These are phyloP conservation scores for Canariomyces notabilis DNA, from an alignment of 2,329 filamentous ascomycete genomes.

Conservation along the genomic window DNA sequence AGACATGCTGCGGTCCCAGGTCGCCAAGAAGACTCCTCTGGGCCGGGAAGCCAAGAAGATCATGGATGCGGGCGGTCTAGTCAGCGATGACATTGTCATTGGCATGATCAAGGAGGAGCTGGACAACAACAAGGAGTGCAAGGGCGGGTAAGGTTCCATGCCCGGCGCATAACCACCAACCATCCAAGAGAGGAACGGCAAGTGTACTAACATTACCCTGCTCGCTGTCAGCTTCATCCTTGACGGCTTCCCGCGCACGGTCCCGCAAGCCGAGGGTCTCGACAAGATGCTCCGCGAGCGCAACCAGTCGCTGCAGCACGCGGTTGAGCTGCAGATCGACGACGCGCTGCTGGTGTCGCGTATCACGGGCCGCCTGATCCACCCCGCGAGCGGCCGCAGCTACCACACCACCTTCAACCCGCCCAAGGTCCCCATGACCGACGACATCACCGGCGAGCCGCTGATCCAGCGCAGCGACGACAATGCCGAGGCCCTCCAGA, in stretches of 20 bases:
- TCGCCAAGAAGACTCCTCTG: conserved; percentile 92
- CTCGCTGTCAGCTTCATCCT: conserved; percentile 75
- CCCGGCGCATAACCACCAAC: background rate
- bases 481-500: conserved; percentile 93
- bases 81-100: conserved; percentile 98
- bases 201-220: conserved; percentile 9
- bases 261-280: conserved; percentile 89
- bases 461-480: conserved; percentile 95
- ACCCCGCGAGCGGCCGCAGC: conserved; percentile 90
- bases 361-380: conserved; percentile 92
- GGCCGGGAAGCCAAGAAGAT: conserved; percentile 99
- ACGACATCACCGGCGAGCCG: conserved; percentile 94
- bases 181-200: background rate
- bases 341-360: conserved; percentile 88
- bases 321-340: conserved; percentile 94
- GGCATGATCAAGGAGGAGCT: conserved; percentile 99
- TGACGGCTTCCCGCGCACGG: conserved; percentile 95
- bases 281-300: conserved; percentile 81
- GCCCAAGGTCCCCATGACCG: conserved; percentile 87
- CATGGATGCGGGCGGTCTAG: conserved; percentile 96
- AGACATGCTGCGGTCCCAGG: conserved; percentile 98
- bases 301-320: conserved; percentile 85
- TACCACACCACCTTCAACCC: conserved; percentile 99
- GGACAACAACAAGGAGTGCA: conserved; percentile 89
- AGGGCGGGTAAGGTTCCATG: conserved; percentile 69